These are phyloP conservation scores for Ganoderma meredithae DNA, from an alignment of 1,284 basidiomycete species.

Conservation along the genomic window DNA sequence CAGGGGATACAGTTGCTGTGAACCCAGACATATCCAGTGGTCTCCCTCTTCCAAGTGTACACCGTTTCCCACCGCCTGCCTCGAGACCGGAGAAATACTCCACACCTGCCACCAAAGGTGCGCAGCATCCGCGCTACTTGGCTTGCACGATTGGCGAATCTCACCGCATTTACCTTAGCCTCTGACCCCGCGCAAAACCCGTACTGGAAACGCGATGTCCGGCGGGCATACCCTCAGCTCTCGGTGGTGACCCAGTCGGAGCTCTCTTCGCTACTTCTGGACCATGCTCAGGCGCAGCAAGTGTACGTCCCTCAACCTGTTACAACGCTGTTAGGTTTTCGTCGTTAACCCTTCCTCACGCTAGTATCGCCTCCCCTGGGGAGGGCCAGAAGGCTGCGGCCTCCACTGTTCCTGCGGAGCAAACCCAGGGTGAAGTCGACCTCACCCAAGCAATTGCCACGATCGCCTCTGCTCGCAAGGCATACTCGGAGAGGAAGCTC, in stretches of 20 bases:
- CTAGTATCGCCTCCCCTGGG: conserved; percentile 65
- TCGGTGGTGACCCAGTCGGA: conserved; percentile 85
- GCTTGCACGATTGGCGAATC: conserved; percentile 16
- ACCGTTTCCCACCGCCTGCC: conserved; percentile 88
- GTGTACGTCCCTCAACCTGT: conserved; percentile 55
- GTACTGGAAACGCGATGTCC: conserved; percentile 95
- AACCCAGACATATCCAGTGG: conserved; percentile 94
- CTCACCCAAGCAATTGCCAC: conserved; percentile 76
- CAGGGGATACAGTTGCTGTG: conserved; percentile 79
- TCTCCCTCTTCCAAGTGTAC: conserved; percentile 77
- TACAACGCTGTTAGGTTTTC: conserved; percentile 10
- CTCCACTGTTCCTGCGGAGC: conserved; percentile 55
- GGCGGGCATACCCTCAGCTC: conserved; percentile 89
- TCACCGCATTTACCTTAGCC: conserved; percentile 51
- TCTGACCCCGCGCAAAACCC: conserved; percentile 86
- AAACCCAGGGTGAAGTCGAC: conserved; percentile 53
- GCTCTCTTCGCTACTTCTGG: conserved; percentile 83
- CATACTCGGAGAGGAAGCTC: conserved; percentile 71
- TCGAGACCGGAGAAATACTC: conserved; percentile 88
- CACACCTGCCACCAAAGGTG: conserved; percentile 88
- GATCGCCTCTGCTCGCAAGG: conserved; percentile 64
- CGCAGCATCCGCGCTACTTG: conserved; percentile 37
- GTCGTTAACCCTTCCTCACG: not conserved
- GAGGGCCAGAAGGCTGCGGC: conserved; percentile 49
- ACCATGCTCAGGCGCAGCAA: conserved; percentile 69